Evolutionary conservation across 2,329 filamentous ascomycete species (phyloP), one percentile per base, ranked within the genome.

Genomic region (Sporothrix variecibatus): DNA sequence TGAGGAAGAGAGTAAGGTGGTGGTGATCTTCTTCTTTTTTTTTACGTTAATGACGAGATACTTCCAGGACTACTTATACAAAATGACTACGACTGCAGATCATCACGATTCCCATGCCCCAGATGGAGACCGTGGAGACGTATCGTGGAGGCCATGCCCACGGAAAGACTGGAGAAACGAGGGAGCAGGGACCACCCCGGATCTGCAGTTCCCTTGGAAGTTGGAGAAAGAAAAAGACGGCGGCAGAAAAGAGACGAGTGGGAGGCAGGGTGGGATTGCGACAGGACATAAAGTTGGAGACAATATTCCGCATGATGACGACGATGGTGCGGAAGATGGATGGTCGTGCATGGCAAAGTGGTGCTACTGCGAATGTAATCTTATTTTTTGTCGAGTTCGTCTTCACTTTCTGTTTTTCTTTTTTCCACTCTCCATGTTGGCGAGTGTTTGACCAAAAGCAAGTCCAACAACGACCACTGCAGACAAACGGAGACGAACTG

Each of bases 301-400:
- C 56, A 58, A 58, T 58, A 58, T 58, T 58, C 26, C 56, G 56
- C 56, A 58, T 31, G 26, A 58, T 58, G 56, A 58, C 56, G 56
- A 58, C 56, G 26, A 58, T 17, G 49, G 51, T 53, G 20, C 8
- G 51, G 51, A 53, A 53, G 51, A 23, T 28, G 56, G 26, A 58
- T 56, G 56, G 26, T 31, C 9, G 56, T 58, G 56, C 56, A 31
- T 58, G 49, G 40, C 40, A 15, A 43, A 43, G 40, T 43, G 40
- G 40, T 43, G 40, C 51, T 23, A 23, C 6, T 53, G 26, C 28
- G 56, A 6, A 17, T 58, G 56, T 3, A 58, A 58, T 58, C 15
- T 58, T 58, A 31, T 31, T 58, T 56, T 58, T 34, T 31, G 23
- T 58, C 23, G 15, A 51, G 17, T 7, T 34, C 15, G 17, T 34